phyloP scores from a whole-genome alignment of 1,284 basidiomycete species.

The Ustilago crameri region DNA sequence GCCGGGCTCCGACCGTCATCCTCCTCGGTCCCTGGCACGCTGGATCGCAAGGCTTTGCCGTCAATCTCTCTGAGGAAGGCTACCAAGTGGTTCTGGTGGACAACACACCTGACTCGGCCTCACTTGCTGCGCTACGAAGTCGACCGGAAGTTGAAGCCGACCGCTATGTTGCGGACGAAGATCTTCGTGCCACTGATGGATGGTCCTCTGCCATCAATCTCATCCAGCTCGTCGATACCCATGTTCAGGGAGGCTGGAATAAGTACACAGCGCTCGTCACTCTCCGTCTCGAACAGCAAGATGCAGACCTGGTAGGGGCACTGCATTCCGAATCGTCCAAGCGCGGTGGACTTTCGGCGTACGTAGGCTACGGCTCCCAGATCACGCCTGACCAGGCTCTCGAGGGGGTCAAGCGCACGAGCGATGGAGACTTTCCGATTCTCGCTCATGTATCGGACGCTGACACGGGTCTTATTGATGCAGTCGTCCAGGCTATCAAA shows the following conservation, averaged over 20 bases:
- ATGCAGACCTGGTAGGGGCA: conserved; percentile 15
- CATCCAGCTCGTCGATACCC: conserved; percentile 10
- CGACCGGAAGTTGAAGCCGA: background rate
- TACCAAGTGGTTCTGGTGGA: conserved; percentile 35
- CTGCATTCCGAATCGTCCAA: conserved; percentile 12
- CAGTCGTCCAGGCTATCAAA: conserved; percentile 24
- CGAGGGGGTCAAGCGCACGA: background rate
- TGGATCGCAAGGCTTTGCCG: conserved; percentile 22
- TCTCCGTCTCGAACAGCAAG: conserved; percentile 11
- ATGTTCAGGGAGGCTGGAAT: conserved; percentile 25
- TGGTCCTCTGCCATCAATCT: conserved; percentile 23
- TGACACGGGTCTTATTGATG: conserved; percentile 1
- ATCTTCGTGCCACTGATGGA: conserved; percentile 19
- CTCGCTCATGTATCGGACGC: conserved; percentile 20
- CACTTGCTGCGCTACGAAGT: conserved; percentile 14
- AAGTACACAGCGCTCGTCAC: conserved; percentile 24
- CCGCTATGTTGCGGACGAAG: conserved; percentile 4
- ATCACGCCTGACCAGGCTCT: conserved; percentile 8
- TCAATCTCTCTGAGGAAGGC: conserved; percentile 39
- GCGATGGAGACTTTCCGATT: conserved; percentile 4
- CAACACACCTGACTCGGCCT: conserved; percentile 6
- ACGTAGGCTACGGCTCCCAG: conserved; percentile 17
- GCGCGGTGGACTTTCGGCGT: conserved; percentile 19
- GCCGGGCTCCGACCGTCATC: conserved; percentile 22
- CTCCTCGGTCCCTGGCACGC: conserved; percentile 15